Conservation (phyloP, 441 rosid species). For the Pelargonium australe region DNA sequence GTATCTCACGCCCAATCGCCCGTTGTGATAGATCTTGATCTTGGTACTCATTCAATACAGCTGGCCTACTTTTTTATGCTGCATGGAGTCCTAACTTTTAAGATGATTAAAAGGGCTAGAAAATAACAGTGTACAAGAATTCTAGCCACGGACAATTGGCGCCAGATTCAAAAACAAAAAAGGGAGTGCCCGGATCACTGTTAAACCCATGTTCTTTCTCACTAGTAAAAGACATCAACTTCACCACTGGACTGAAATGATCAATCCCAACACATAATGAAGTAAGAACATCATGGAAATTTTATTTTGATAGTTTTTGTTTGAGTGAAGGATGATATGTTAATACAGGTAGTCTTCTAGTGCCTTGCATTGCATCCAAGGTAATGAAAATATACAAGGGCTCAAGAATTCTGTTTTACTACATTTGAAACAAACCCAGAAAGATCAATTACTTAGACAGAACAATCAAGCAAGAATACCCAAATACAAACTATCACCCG, state of each 20-base stretch:
- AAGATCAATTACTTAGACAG: neutral
- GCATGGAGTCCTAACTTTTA: conserved; percentile 3
- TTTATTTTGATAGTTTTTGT: neutral
- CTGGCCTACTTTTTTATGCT: neutral
- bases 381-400: too few species aligned
- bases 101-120: neutral
- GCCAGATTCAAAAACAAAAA: too few species aligned
- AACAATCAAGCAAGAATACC: neutral
- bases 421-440: neutral
- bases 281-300: neutral
- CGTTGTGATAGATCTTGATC: neutral
- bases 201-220: too few species aligned
- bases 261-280: neutral
- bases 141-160: neutral
- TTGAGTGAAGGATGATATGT: neutral
- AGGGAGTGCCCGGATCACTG: too few species aligned
- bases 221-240: too few species aligned
- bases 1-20: neutral
- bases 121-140: neutral
- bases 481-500: neutral
- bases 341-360: neutral
- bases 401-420: neutral
- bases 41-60: neutral
- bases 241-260: too few species aligned
- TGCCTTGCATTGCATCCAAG: neutral